Percentiles rank a stretch among this genome's conserved stretches.
These are phyloP conservation scores for Porpolomopsis calyptriformis DNA, from an alignment of 768 basidiomycete species.

Conservation along the genomic window DNA sequence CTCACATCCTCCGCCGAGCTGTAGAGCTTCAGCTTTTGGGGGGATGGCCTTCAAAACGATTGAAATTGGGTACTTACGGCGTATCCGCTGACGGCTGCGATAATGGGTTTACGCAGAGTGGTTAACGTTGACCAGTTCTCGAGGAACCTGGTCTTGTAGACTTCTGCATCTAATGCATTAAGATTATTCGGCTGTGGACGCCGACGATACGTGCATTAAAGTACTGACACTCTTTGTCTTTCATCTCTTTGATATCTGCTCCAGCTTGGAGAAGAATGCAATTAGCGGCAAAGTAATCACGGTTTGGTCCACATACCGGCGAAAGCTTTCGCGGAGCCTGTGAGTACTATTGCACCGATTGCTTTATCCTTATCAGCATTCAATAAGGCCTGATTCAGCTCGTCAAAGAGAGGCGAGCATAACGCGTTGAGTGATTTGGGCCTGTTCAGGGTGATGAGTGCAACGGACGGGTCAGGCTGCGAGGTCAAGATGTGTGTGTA, in stretches of 20 bases:
- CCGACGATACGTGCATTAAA: constrained; percentile 1
- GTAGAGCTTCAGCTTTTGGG: constrained; percentile 1
- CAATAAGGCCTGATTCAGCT: constrained; percentile 69
- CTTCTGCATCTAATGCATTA: constrained; percentile 56
- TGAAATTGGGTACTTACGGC: constrained; percentile 46
- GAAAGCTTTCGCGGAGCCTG: constrained; percentile 87
- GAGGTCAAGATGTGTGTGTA: constrained; percentile 64
- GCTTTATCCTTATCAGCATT: constrained; percentile 60
- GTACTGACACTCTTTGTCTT: constrained; percentile 77
- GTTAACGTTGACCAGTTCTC: constrained; percentile 72
- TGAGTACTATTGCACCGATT: constrained; percentile 81
- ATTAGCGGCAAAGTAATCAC: background rate
- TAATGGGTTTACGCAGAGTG: constrained; percentile 79
- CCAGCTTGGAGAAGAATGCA: constrained; percentile 46
- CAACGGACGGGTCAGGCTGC: constrained; percentile 54
- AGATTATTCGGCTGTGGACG: background rate
- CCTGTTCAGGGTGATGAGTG: constrained; percentile 80
- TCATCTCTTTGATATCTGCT: constrained; percentile 99
- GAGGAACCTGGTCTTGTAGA: constrained; percentile 78
- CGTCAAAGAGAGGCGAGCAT: constrained; percentile 64
- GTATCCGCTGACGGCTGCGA: constrained; percentile 92
- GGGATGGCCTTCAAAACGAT: background rate
- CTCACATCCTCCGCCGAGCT: constrained; percentile 97
- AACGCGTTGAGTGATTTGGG: constrained; percentile 89
- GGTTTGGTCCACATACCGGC: constrained; percentile 51